A percentile compares a stretch with the other conserved stretches of the same genome.
phyloP scores from a whole-genome alignment of 164 flowering plant species.

The Macadamia tetraphylla region DNA sequence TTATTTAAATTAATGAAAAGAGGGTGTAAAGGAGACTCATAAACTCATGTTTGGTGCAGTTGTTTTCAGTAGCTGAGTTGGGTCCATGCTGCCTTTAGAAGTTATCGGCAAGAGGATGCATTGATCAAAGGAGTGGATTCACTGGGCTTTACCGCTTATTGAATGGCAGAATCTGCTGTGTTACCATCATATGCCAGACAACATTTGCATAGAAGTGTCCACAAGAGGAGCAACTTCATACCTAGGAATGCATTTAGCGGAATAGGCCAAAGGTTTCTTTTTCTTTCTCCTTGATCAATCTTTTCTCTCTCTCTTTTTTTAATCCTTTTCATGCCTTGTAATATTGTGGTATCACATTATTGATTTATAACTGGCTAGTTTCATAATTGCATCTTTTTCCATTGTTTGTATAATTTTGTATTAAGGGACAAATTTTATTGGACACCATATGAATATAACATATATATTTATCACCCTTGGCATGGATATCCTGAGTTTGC shows the following conservation, averaged over 20 bases:
- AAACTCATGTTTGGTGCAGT: constrained; percentile 2
- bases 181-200: constrained; percentile 27
- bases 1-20: too few relatives aligned
- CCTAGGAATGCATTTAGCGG: constrained; percentile 17
- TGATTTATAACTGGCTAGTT: not conserved
- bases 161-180: constrained; percentile 40
- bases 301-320: too few relatives aligned
- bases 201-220: constrained; percentile 18
- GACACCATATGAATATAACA: not conserved
- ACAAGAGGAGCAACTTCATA: constrained; percentile 11
- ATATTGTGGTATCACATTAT: not conserved
- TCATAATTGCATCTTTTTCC: too few relatives aligned
- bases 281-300: not conserved
- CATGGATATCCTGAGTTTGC: not conserved
- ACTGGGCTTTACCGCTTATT: constrained; percentile 1
- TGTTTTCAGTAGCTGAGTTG: not conserved
- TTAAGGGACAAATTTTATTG: too few relatives aligned
- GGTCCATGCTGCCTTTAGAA: not conserved
- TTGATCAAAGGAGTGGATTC: not conserved
- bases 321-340: not conserved
- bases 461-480: not conserved
- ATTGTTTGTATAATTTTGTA: too few relatives aligned
- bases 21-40: not conserved
- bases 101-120: constrained; percentile 4
- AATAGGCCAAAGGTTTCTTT: constrained; percentile 23